A percentile compares a stretch with the other conserved stretches of the same genome.
phyloP scores from a whole-genome alignment of 2,329 filamentous ascomycete species.

The Fusarium oligoseptatum region DNA sequence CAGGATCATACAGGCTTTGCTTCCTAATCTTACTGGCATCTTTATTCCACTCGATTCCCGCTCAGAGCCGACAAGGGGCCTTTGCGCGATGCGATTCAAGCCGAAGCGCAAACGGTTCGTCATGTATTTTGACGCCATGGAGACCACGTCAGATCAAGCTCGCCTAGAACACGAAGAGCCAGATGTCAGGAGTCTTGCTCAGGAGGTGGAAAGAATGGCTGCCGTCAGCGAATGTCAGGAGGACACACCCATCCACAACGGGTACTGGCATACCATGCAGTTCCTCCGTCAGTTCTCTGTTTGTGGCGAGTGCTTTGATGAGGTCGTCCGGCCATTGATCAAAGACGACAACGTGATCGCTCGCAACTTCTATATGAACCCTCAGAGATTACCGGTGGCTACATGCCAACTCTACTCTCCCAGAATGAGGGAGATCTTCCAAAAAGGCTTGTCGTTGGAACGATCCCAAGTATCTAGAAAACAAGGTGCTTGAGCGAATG shows the following conservation, averaged over 20 bases:
- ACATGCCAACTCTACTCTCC: slow-evolving; percentile 85
- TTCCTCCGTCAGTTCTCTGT: slow-evolving; percentile 83
- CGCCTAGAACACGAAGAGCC: slow-evolving; percentile 60
- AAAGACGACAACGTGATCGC: slow-evolving; percentile 68
- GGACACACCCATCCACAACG: slow-evolving; percentile 71
- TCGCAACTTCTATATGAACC: slow-evolving; percentile 72
- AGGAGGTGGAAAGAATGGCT: slow-evolving; percentile 71
- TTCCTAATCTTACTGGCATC: slow-evolving; percentile 77
- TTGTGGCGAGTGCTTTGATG: slow-evolving; percentile 88
- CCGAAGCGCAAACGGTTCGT: slow-evolving; percentile 67
- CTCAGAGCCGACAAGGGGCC: slow-evolving; percentile 60
- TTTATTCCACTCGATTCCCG: slow-evolving; percentile 69
- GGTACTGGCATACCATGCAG: slow-evolving; percentile 83
- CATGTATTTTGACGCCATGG: slow-evolving; percentile 72
- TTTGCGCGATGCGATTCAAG: slow-evolving; percentile 77
- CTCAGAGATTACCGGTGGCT: slow-evolving; percentile 66
- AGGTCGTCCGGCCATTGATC: slow-evolving; percentile 79
- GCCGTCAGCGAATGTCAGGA: slow-evolving; percentile 73
- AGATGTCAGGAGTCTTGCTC: slow-evolving; percentile 73
- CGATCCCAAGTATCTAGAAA: slow-evolving; percentile 74
- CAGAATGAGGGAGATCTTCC: slow-evolving; percentile 82
- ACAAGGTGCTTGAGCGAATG: slow-evolving; percentile 69
- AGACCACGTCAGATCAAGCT: slow-evolving; percentile 67
- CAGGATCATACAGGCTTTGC: slow-evolving; percentile 76
- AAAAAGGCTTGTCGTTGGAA: slow-evolving; percentile 72